Base-by-base conservation (phyloP, 2,329 filamentous ascomycete genomes). In the Penicillium hesseltinei region DNA sequence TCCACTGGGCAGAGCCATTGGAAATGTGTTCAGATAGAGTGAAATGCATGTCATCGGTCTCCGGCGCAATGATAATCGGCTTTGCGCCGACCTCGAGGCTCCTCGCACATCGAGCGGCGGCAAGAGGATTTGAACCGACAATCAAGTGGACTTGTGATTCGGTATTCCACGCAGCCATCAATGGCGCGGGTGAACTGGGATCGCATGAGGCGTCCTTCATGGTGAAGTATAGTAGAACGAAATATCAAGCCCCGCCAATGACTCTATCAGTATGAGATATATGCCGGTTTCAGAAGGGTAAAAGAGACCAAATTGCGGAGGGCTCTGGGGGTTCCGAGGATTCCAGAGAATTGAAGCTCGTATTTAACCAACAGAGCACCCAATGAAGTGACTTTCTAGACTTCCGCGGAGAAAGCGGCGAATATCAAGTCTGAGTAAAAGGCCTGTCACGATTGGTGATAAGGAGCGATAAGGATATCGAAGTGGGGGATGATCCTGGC, bases 121-220 rank as follows among this genome's bases (percentile, higher is more conserved):
- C 93, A 40, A 99, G 83, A 15, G 93, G 87, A 69, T 92, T 94
- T 35, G 88, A 87, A 58, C 94, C 94, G 62, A 97, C 76, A 68
- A 99, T 85, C 57, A 99, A 81, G 73, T 99, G 94, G 40, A 92
- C 64, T 52, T 80, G 77, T 2, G 69, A 72, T 38, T 72, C 68
- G 19, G 70, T 73, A 61, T 77, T 70, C 57, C 76, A 65, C 23
- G 78, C 75, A 27, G 73, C 70, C 64, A 80, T 67, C 27, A 80
- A 65, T 11, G 73, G 73, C 36, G 63, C 61, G 25, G 63, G 57
- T 25, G 54, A 55, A 40, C 57, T 60, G 25, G 61, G 60, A 50
- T 61, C 63, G 44, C 62, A 65, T 49, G 62, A 66, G 36, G 67
- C 64, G 56, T 71, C 67, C 57, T 65, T 72, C 72, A 74, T 74